Evolutionary conservation across 2,329 filamentous ascomycete genomes (phyloP), one percentile per base, ranked within the genome.

Genomic region (Pseudogymnoascus sp.): DNA sequence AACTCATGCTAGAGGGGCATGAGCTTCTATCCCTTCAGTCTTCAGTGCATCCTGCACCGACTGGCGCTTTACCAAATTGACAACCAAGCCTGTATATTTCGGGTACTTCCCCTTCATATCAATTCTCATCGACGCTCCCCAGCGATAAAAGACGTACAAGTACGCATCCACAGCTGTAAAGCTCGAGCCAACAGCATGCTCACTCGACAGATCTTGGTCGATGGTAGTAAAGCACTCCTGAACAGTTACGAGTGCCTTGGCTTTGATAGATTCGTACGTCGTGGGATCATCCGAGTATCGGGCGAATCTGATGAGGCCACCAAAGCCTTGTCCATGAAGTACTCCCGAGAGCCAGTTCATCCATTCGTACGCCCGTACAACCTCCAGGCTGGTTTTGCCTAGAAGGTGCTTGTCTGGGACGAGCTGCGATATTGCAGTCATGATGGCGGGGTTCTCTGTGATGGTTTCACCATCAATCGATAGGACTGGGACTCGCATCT

Each of bases 81-180:
- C 53, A 15, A 70, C 63, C 59, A 70, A 63, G n/a, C 10, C 35
- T 1, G 63, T 62, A 35, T 65, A 69, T 29, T 64, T 67, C 1
- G 66, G 66, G 56, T 68, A 69, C n/a, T 37, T 62, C 21, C 62
- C 63, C 38, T 64, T 59, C 69, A 72, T 70, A 9, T 68, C 64
- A 42, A 70, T 26, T 7, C 62, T 66, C 33, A 61, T 17, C 11
- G 33, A 33, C 29, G 44, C 59, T 1, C 67, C 73, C 74, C 74
- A 75, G 4, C 70, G 65, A 65, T 72, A 74, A 44, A 75, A 72
- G 7, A 73, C 67, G 63, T 72, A 71, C 46, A 77, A 63, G 66
- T 70, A 74, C 7, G 70, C 62, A 68, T 76, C 75, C 6, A 74
- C 74, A 10, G 67, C 74, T 5, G 74, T 77, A 17, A 77, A 67